These are phyloP conservation scores for Anisodus tanguticus DNA, from an alignment of 257 asterid species.

Conservation along the genomic window DNA sequence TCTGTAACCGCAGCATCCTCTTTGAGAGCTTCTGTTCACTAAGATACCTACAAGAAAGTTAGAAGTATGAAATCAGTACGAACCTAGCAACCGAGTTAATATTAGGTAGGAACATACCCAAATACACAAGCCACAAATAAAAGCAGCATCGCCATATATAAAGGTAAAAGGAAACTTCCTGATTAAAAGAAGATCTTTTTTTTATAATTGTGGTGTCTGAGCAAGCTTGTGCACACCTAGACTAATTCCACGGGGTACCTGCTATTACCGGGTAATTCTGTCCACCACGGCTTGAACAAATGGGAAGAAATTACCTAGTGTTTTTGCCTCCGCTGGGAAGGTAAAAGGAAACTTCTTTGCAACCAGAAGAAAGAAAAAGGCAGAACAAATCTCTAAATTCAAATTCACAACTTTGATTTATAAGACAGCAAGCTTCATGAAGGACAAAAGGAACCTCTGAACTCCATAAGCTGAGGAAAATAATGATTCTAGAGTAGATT, in stretches of 20 bases:
- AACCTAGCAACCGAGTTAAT: not conserved
- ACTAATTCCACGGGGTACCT: not conserved
- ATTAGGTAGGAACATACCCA: not conserved
- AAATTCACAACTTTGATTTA: not conserved
- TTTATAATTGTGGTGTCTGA: not conserved
- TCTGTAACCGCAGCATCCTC: conserved; percentile 74
- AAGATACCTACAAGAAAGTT: conserved; percentile 63
- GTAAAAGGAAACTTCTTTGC: conserved; percentile 10
- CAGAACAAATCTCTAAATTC: not conserved
- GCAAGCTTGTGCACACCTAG: not conserved
- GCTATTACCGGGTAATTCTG: not conserved
- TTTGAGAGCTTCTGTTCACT: conserved; percentile 77
- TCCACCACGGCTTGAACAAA: not conserved
- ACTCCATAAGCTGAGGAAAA: conserved; percentile 7
- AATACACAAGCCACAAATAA: not conserved
- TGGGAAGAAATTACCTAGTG: not conserved
- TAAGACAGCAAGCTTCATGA: not conserved
- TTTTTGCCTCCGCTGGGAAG: not conserved
- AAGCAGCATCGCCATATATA: not conserved
- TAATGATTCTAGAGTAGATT: conserved; percentile 22
- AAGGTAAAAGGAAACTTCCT: not conserved
- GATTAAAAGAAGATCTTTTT: not conserved
- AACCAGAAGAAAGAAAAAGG: conserved; percentile 7
- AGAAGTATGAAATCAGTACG: not conserved
- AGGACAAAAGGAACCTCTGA: not conserved